Percentiles rank a stretch among this genome's conserved stretches.
phyloP scores from a whole-genome alignment of 192 early-diverging fungal genomes.

The Coemansia sp. region DNA sequence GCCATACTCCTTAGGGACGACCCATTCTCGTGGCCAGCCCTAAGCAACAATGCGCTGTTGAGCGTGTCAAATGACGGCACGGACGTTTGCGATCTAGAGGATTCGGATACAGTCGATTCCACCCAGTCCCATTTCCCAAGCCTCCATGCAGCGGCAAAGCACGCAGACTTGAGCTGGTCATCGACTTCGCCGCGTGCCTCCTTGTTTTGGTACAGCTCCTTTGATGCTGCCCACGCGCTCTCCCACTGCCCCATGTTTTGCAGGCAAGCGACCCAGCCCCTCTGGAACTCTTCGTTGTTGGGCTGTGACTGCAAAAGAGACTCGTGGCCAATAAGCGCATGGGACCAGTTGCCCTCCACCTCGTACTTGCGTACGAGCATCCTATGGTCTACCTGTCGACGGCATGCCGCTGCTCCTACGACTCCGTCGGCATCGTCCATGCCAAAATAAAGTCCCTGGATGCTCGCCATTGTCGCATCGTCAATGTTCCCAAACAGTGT shows the following conservation, averaged over 20 bases:
- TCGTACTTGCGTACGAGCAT: slow-evolving; percentile 45
- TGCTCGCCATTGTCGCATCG: slow-evolving; percentile 29
- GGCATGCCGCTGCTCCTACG: slow-evolving; percentile 40
- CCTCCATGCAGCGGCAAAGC: slow-evolving; percentile 51
- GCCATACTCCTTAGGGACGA: neutral
- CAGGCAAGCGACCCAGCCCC: slow-evolving; percentile 48
- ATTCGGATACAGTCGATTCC: slow-evolving; percentile 3
- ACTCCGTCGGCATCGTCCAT: slow-evolving; percentile 54
- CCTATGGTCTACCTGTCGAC: slow-evolving; percentile 28
- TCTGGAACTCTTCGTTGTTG: slow-evolving; percentile 29
- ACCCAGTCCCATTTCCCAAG: slow-evolving; percentile 55
- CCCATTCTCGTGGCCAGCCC: slow-evolving; percentile 12
- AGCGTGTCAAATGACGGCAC: slow-evolving; percentile 34
- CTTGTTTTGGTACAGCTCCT: slow-evolving; percentile 19
- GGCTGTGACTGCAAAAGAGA: slow-evolving; percentile 42
- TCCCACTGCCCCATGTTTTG: slow-evolving; percentile 58
- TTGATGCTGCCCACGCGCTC: slow-evolving; percentile 50
- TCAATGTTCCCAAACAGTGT: slow-evolving; percentile 41
- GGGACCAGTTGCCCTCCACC: slow-evolving; percentile 55
- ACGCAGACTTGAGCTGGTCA: slow-evolving; percentile 30
- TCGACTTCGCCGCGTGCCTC: slow-evolving; percentile 10
- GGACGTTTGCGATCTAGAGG: neutral
- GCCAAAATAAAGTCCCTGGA: slow-evolving; percentile 49
- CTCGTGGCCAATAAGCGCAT: slow-evolving; percentile 56
- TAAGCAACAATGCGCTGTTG: slow-evolving; percentile 32